Conservation (phyloP, 306 rosid genomes). For the Comarum palustre region DNA sequence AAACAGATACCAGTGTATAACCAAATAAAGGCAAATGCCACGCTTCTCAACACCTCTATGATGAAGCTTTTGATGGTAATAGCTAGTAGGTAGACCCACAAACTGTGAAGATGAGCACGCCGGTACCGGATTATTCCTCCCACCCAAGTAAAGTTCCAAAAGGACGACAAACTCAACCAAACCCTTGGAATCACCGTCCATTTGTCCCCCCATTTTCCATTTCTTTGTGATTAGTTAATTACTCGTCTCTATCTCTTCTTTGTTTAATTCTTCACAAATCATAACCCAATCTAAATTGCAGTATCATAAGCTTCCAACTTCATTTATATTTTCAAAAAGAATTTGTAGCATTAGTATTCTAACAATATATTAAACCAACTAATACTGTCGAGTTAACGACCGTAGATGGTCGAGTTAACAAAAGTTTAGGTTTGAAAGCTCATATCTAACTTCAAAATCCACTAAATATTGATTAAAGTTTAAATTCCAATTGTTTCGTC, state of each 20-base stretch:
- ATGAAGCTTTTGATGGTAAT: conserved; percentile 5
- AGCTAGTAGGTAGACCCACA: neutral
- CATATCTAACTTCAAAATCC: too few species aligned
- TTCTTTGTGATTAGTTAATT: neutral
- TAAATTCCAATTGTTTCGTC: too few species aligned
- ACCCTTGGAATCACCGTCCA: conserved; percentile 25
- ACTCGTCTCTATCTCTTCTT: neutral
- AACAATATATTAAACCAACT: too few species aligned
- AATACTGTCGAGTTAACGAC: too few species aligned
- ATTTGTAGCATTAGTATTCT: too few species aligned
- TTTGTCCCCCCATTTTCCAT: conserved; percentile 15
- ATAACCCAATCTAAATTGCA: neutral
- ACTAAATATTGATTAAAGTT: too few species aligned
- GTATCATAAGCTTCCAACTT: neutral
- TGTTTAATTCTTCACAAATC: neutral
- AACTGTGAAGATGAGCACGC: conserved; percentile 26
- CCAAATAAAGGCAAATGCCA: conserved; percentile 11
- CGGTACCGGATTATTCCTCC: conserved; percentile 16
- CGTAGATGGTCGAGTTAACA: too few species aligned
- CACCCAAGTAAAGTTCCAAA: neutral
- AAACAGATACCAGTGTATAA: neutral
- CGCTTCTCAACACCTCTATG: neutral
- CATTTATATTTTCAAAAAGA: too few species aligned
- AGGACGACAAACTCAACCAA: conserved; percentile 21
- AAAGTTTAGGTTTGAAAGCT: too few species aligned